phyloP scores from a whole-genome alignment of 2,329 filamentous ascomycete genomes.

The Dactylellina cionopaga region DNA sequence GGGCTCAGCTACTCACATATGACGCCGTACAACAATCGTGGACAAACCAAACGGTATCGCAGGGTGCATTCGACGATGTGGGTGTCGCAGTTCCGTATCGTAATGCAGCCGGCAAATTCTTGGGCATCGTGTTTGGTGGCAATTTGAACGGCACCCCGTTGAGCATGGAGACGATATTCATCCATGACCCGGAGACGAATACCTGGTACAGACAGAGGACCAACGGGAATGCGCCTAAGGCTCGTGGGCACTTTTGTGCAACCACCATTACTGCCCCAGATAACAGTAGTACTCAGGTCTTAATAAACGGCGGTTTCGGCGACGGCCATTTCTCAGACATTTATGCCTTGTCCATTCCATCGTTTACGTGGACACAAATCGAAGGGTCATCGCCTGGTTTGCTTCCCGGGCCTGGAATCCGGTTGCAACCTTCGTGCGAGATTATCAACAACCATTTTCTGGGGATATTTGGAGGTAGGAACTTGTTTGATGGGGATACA shows the following conservation, averaged over 20 bases:
- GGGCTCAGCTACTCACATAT: conserved; percentile 30
- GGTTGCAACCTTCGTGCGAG: conserved; percentile 25
- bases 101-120: neutral
- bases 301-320: conserved; percentile 24
- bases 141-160: conserved; percentile 31
- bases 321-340: conserved; percentile 4
- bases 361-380: conserved; percentile 28
- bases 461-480: conserved; percentile 28
- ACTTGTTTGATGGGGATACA: conserved; percentile 24
- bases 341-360: conserved; percentile 23
- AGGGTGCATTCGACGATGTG: conserved; percentile 21
- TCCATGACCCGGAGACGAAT: conserved; percentile 18
- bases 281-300: conserved; percentile 18
- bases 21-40: conserved; percentile 11
- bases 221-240: neutral
- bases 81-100: conserved; percentile 18
- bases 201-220: conserved; percentile 26
- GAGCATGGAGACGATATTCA: conserved; percentile 36
- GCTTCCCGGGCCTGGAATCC: conserved; percentile 14
- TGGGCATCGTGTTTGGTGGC: conserved; percentile 21
- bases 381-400: conserved; percentile 13
- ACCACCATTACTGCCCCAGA: conserved; percentile 16
- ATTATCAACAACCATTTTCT: conserved; percentile 24
- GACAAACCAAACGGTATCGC: conserved; percentile 12
- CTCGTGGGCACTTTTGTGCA: conserved; percentile 29